Conservation (phyloP, 345 rosid species). For the Dovyalis caffra region DNA sequence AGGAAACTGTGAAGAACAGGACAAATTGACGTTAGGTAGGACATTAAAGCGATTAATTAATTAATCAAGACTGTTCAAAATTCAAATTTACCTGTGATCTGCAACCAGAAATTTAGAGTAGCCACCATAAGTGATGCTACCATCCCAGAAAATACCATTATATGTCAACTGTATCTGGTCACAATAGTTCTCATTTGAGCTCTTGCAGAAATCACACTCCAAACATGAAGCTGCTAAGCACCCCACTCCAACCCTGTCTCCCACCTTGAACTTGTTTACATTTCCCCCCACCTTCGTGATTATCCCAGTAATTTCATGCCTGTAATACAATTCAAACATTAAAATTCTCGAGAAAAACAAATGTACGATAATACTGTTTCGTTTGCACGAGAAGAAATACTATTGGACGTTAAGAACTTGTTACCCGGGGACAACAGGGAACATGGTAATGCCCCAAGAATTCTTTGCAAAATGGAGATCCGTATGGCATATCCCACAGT, state of each 20-base stretch:
- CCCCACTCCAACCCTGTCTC: constrained; percentile 63
- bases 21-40: too few species aligned
- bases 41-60: too few species aligned
- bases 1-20: too few species aligned
- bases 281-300: constrained; percentile 41
- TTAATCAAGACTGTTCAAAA: background rate
- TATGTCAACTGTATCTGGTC: constrained; percentile 47
- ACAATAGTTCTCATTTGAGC: constrained; percentile 55
- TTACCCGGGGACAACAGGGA: constrained; percentile 84
- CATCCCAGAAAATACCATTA: constrained; percentile 66
- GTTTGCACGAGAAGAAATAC: background rate
- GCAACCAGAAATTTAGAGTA: constrained; percentile 56
- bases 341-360: background rate
- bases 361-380: background rate
- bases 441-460: constrained; percentile 80
- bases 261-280: constrained; percentile 44
- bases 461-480: constrained; percentile 65
- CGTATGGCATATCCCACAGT: constrained; percentile 83
- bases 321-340: constrained; percentile 1
- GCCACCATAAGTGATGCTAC: constrained; percentile 57
- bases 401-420: background rate
- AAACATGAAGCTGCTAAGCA: constrained; percentile 57
- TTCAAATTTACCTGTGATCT: constrained; percentile 62
- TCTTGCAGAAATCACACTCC: constrained; percentile 50
- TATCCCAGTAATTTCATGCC: constrained; percentile 62